Evolutionary conservation across 78 protist species (phyloP), one percentile per base, ranked within the genome.

Genomic region (Polysphondylium violaceum): DNA sequence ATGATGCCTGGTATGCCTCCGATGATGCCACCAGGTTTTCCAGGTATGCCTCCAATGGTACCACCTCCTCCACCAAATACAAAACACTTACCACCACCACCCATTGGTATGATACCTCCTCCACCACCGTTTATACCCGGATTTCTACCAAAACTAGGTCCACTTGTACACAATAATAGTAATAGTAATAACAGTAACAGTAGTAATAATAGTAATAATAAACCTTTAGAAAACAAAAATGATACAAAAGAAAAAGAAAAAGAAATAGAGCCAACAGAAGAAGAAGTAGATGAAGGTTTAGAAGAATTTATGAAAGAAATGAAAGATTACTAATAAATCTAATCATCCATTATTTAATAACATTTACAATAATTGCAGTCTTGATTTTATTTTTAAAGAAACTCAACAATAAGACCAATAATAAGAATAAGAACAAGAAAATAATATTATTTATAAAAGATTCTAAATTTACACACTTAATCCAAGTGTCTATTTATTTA

Each of bases 231-330:
- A 47, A 47, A 47, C 53, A 7, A 11, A 47, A 47, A 63, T 23
- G 71, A 60, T 36, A 51, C 65, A 60, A 35, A 41, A 47, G 71
- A 64, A 4, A 17, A 78, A 50, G 88, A 78, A 23, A n/a, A n/a
- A n/a, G 53, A 47, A 47, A 63, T 23, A 35, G 71, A 60, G 27
- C 71, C 65, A 60, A 35, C 68, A 47, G 71, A 64, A 4, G 25
- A 78, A 50, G 88, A 78, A 23, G 27, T 78, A 36, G 88, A 78
- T 25, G 88, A 78, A 12, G 88, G 65, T 31, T 78, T 65, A 29
- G 88, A 61, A 25, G 88, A 43, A 6, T 78, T 78, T 25, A 65
- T 65, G 73, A 65, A 65, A n/a, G 73, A 65, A 65, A 65, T 65
- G 21, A 21, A 27, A 33, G n/a, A 14, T 11, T 38, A 35, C 6